Evolutionary conservation across 305 asterid species (phyloP).

Genomic region (Plantago rigida): DNA sequence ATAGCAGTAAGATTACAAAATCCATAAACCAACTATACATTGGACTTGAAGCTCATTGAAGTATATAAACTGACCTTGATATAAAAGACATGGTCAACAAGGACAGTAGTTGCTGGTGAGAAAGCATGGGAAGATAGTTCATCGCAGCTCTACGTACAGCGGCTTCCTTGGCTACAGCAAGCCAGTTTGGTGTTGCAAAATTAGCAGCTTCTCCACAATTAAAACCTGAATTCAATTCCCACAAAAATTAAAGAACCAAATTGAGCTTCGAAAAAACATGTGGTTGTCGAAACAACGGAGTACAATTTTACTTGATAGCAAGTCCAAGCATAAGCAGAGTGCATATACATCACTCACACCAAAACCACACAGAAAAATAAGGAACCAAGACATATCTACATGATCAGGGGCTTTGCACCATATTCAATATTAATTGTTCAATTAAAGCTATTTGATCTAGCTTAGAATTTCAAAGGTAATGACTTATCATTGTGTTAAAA

Average conservation of each 20-base stretch:
- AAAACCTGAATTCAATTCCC: slow-evolving; percentile 47
- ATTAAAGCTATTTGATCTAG: not conserved
- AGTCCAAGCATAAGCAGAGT: slow-evolving; percentile 2
- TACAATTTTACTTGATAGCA: slow-evolving; percentile 1
- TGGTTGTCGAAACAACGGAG: not conserved
- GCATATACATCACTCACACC: not conserved
- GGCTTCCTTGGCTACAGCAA: slow-evolving; percentile 89
- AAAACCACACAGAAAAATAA: not conserved
- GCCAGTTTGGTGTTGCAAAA: slow-evolving; percentile 93
- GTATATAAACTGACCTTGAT: slow-evolving; percentile 53
- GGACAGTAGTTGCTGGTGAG: slow-evolving; percentile 89
- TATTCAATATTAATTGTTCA: slow-evolving; percentile 3
- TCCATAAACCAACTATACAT: not conserved
- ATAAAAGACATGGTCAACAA: slow-evolving; percentile 90
- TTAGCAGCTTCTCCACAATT: slow-evolving; percentile 99
- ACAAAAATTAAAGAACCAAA: slow-evolving; percentile 8
- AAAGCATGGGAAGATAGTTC: slow-evolving; percentile 98
- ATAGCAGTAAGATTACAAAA: not conserved
- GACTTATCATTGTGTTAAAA: not conserved
- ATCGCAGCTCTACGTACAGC: slow-evolving; percentile 96
- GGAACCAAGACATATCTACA: not conserved
- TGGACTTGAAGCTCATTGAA: slow-evolving; percentile 17
- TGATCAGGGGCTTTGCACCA: slow-evolving; percentile 12
- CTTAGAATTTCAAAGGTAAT: not conserved
- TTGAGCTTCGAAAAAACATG: slow-evolving; percentile 11